Evolutionary conservation across 352 stramenopile genomes (phyloP).

Genomic region (Globisporangium recalcitrans): DNA sequence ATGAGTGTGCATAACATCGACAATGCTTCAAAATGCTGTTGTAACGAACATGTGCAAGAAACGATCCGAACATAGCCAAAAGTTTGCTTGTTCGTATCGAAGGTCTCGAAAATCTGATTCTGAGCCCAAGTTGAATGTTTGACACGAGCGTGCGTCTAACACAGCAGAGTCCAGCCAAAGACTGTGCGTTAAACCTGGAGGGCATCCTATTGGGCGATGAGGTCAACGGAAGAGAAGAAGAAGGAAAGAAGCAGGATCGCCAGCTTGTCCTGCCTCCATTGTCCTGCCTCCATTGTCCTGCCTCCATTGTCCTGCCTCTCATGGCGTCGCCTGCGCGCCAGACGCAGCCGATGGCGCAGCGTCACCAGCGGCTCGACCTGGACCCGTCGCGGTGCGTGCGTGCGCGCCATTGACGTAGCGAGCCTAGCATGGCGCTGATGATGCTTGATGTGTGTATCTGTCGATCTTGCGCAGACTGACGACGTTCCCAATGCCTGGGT

Average conservation of each 20-base stretch:
- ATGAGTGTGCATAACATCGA: too few species aligned
- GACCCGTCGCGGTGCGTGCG: constrained; percentile 49
- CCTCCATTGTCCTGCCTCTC: not conserved
- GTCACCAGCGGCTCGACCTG: constrained; percentile 28
- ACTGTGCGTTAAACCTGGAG: not conserved
- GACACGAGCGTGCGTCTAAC: not conserved
- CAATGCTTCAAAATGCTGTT: too few species aligned
- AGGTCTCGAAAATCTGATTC: not conserved
- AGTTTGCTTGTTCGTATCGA: too few species aligned
- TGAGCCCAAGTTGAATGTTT: not conserved
- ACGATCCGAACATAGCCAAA: too few species aligned
- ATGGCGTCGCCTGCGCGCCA: constrained; percentile 26
- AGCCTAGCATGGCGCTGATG: not conserved
- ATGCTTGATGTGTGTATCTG: not conserved
- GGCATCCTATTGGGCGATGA: not conserved
- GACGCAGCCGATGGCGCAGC: constrained; percentile 31
- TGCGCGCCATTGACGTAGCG: not conserved
- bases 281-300: not conserved
- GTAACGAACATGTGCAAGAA: too few species aligned
- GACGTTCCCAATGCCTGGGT: constrained; percentile 61
- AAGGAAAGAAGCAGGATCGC: not conserved
- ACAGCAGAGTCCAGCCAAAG: not conserved
- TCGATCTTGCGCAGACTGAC: constrained; percentile 33
- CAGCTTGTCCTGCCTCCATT: not conserved
- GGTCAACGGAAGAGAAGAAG: not conserved